Base-by-base conservation (phyloP, 163 green algal species). In the Trebouxiophyceae sp. region DNA sequence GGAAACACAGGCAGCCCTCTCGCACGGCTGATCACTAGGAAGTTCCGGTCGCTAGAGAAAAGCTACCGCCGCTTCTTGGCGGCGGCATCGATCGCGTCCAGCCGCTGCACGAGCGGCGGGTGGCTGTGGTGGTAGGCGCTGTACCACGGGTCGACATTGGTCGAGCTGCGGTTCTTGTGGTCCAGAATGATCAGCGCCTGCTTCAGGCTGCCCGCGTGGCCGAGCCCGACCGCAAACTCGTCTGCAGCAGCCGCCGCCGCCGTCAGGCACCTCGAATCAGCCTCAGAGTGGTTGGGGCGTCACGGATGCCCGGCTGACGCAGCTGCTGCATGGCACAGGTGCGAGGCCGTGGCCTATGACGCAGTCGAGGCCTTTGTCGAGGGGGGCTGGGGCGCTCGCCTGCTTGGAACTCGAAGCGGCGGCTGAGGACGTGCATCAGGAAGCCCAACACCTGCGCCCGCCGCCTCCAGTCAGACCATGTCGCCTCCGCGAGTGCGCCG, bases 371-470 rank as follows among this genome's bases (percentile, higher is more conserved):
- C 39, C 7, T 47, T 7, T 47, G 8, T 12, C 39, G 69, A 92
- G 90, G 1, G n/a, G 39, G 39, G 8, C 12, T 7, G 7, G 39
- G 8, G 23, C 19, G 19, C 47, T 26, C 73, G 60, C 96, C 89
- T 29, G 91, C 91, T 72, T 97, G 90, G 74, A 91, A 96, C 71
- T 96, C 89, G 70, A 92, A 97, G 0, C 26, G 63, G 23, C 83
- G 75, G 63, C 64, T 82, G 8, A 91, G 63, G 23, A 88, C 54
- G 66, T 91, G 89, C 44, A 45, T 70, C 19, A 83, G 50, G 23
- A 85, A 75, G 23, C 62, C 62, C 61, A 90, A 32, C n/a, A 87
- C 57, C 66, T 79, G 66, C 56, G 64, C 28, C n/a, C n/a, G n/a
- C n/a, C n/a, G n/a, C n/a, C n/a, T n/a, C n/a, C n/a, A n/a, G n/a